These are phyloP conservation scores for Fusarium sp. DNA, from an alignment of 2,329 filamentous ascomycete species.

Conservation along the genomic window DNA sequence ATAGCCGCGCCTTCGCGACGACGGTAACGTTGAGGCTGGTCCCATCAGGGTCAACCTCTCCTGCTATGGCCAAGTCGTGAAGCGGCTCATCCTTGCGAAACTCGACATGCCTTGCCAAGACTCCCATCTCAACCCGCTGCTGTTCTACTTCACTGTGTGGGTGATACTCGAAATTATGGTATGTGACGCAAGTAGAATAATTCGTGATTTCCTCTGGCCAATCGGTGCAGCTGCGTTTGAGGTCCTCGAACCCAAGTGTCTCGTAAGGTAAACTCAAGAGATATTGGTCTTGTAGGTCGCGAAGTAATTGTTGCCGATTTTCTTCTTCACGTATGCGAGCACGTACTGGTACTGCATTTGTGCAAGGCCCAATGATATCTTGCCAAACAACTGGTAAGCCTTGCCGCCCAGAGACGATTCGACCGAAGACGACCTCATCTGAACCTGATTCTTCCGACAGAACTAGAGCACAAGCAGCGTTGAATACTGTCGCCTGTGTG, in stretches of 20 bases:
- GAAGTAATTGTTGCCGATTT: constrained; percentile 4
- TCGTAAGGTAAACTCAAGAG: constrained; percentile 22
- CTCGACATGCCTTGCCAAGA: constrained; percentile 8
- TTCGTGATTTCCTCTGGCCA: constrained; percentile 15
- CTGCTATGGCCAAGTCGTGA: constrained; percentile 11
- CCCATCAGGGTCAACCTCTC: constrained; percentile 16
- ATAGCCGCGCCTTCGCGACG: neutral
- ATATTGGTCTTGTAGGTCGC: constrained; percentile 33
- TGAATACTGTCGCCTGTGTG: constrained; percentile 13
- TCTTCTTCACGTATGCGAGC: neutral
- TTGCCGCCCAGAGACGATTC: constrained; percentile 34
- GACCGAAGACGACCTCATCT: constrained; percentile 31
- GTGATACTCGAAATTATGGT: constrained; percentile 24
- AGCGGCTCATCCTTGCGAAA: constrained; percentile 5
- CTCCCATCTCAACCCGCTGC: constrained; percentile 15
- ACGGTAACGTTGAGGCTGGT: neutral
- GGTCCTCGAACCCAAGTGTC: constrained; percentile 29
- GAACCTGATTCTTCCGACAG: neutral
- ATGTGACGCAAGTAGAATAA: constrained; percentile 1
- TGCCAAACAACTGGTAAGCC: constrained; percentile 21
- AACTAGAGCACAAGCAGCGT: constrained; percentile 1
- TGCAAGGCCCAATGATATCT: constrained; percentile 24
- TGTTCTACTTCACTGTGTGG: constrained; percentile 10
- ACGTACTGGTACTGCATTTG: constrained; percentile 5
- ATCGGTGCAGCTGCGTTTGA: constrained; percentile 34